Conservation (phyloP, 495 filamentous ascomycete species). For the Neurospora sp. region DNA sequence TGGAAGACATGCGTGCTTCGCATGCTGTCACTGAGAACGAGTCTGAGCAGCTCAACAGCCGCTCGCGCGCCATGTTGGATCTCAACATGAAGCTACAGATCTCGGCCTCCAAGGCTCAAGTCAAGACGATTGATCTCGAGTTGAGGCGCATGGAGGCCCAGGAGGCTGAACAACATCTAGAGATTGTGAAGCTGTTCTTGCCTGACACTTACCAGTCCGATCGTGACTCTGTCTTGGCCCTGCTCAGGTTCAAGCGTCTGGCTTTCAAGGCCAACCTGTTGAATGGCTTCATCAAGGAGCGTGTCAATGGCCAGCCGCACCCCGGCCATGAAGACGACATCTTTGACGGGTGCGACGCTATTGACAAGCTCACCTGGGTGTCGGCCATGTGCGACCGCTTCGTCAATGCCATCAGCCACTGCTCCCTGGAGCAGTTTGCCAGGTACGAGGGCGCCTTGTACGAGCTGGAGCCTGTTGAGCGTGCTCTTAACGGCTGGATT, state of each 20-base stretch:
- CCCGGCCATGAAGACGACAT: constrained; percentile 57
- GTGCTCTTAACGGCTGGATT: constrained; percentile 81
- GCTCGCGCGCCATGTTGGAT: constrained; percentile 89
- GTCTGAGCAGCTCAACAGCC: constrained; percentile 71
- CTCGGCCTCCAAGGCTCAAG: constrained; percentile 80
- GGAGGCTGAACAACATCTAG: constrained; percentile 78
- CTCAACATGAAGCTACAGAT: constrained; percentile 87
- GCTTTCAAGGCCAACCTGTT: constrained; percentile 80
- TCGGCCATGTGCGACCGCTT: constrained; percentile 74
- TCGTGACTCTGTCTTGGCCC: constrained; percentile 69
- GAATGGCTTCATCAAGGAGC: constrained; percentile 69
- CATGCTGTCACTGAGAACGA: constrained; percentile 88
- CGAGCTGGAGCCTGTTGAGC: constrained; percentile 88
- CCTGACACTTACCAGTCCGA: constrained; percentile 77
- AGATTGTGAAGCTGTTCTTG: constrained; percentile 78
- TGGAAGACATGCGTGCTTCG: constrained; percentile 84
- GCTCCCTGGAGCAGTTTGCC: constrained; percentile 65
- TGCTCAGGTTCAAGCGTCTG: constrained; percentile 79
- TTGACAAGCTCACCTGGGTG: constrained; percentile 83
- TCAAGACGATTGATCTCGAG: constrained; percentile 88
- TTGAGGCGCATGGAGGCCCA: constrained; percentile 78
- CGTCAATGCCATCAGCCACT: constrained; percentile 62
- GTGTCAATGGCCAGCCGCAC: constrained; percentile 45
- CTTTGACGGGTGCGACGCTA: constrained; percentile 64
- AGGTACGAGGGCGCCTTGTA: constrained; percentile 67